Evolutionary conservation across 768 basidiomycete species (phyloP), one percentile per base, ranked within the genome.

Genomic region (Suillus plorans): DNA sequence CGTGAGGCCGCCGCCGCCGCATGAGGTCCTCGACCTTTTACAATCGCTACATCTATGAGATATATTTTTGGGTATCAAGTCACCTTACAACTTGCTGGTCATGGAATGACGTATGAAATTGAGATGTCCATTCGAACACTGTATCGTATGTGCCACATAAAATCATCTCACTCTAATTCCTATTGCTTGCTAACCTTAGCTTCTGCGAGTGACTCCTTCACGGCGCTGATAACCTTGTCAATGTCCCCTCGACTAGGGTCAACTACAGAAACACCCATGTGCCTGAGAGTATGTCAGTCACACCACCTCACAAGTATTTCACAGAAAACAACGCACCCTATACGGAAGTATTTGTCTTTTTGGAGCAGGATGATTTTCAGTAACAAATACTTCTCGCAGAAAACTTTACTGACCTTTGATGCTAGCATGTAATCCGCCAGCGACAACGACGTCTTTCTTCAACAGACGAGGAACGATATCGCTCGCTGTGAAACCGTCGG

Each of bases 261-360:
- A 8, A 91, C 88, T 25, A 85, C 95, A n/a, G 90, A 88, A 63
- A 89, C 74, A 60, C 96, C 96, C 95, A 98, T 97, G 75, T 97
- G 96, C 39, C 90, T 90, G 63, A 62, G 65, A 37, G 61, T 2
- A 1, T 6, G 53, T 69, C 34, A 67, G 67, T 49, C 28, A 10
- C 25, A 28, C 37, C 7, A 69, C 55, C 5, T 7, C 5, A 42
- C 34, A 16, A 64, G 53, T 62, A 37, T 63, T 39, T 44, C 44
- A 44, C 58, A 34, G 16, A 62, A n/a, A 18, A 50, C 25, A 60
- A 80, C 84, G 45, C 65, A 85, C 85, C 95, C 95, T 62, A 97
- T 88, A 60, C 95, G 89, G 89, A 97, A 95, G 77, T 97, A 97
- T 71, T 88, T 90, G 72, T 90, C 91, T 91, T 67, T 31, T 31